Percentiles rank a stretch among this genome's conserved stretches.
These are phyloP conservation scores for Penicillium steckii DNA, from an alignment of 495 filamentous ascomycete genomes.

Conservation along the genomic window DNA sequence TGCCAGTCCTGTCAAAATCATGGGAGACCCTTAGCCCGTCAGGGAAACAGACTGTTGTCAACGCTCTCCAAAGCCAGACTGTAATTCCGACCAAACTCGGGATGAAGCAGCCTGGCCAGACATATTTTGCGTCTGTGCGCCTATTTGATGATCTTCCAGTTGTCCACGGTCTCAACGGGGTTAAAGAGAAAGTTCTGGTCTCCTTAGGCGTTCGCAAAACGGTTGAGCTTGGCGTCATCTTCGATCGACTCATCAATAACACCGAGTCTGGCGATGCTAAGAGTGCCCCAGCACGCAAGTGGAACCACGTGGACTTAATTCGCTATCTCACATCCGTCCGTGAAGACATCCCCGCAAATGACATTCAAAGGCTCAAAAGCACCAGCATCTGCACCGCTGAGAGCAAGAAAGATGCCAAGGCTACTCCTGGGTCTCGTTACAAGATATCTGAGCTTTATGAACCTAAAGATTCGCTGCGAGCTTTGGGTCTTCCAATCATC, in stretches of 20 bases:
- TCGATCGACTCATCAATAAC: slow-evolving; percentile 71
- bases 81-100: slow-evolving; percentile 90
- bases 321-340: slow-evolving; percentile 87
- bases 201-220: slow-evolving; percentile 80
- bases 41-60: slow-evolving; percentile 63
- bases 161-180: slow-evolving; percentile 65
- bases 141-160: slow-evolving; percentile 91
- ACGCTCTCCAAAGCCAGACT: slow-evolving; percentile 61
- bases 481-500: slow-evolving; percentile 71
- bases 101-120: slow-evolving; percentile 81
- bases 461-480: slow-evolving; percentile 67
- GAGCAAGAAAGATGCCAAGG: slow-evolving; percentile 26
- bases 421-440: slow-evolving; percentile 57
- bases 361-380: slow-evolving; percentile 73
- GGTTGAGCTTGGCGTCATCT: slow-evolving; percentile 89
- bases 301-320: slow-evolving; percentile 93
- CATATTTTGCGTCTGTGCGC: slow-evolving; percentile 91
- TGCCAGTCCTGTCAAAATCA: slow-evolving; percentile 77
- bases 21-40: slow-evolving; percentile 73
- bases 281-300: slow-evolving; percentile 51
- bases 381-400: slow-evolving; percentile 84
- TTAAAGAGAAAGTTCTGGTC: slow-evolving; percentile 86
- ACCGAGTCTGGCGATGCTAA: slow-evolving; percentile 42
- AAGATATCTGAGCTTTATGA: slow-evolving; percentile 83
- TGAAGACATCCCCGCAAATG: slow-evolving; percentile 82